Conservation (phyloP, 768 basidiomycete species). For the Tephrocybe sp. region DNA sequence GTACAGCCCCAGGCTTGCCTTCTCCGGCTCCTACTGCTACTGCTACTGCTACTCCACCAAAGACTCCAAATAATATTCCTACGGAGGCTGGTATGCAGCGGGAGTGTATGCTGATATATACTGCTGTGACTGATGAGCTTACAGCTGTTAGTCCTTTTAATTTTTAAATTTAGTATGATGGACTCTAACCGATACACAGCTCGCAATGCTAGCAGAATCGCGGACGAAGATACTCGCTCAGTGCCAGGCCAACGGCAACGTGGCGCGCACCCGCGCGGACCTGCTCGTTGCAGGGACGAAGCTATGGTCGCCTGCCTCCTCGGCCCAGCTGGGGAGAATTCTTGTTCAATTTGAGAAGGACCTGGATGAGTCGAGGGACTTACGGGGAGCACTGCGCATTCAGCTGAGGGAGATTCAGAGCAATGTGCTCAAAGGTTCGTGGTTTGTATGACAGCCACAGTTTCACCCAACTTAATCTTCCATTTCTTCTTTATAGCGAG, state of each 20-base stretch:
- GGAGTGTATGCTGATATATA: slow-evolving; percentile 55
- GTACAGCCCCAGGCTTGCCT: slow-evolving; percentile 2
- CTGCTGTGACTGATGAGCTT: slow-evolving; percentile 50
- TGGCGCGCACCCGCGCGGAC: slow-evolving; percentile 42
- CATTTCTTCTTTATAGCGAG: slow-evolving; percentile 48
- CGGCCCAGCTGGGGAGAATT: slow-evolving; percentile 48
- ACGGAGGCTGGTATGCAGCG: slow-evolving; percentile 67
- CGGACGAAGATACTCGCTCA: slow-evolving; percentile 34
- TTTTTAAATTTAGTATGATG: background rate
- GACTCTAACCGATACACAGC: slow-evolving; percentile 30
- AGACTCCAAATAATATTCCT: slow-evolving; percentile 21
- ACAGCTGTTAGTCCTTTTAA: slow-evolving; percentile 48
- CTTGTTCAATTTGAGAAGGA: slow-evolving; percentile 53
- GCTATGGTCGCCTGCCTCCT: slow-evolving; percentile 58
- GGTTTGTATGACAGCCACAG: background rate
- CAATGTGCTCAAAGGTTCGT: slow-evolving; percentile 65
- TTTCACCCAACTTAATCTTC: background rate
- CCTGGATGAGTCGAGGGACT: slow-evolving; percentile 40
- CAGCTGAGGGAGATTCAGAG: slow-evolving; percentile 58
- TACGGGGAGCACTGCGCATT: slow-evolving; percentile 30
- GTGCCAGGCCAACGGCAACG: slow-evolving; percentile 33
- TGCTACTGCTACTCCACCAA: slow-evolving; percentile 1
- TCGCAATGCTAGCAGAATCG: slow-evolving; percentile 39
- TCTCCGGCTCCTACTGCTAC: background rate
- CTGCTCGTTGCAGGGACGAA: slow-evolving; percentile 33